Base-by-base conservation (phyloP, 495 filamentous ascomycete species). In the Stereocaulon alpinum region DNA sequence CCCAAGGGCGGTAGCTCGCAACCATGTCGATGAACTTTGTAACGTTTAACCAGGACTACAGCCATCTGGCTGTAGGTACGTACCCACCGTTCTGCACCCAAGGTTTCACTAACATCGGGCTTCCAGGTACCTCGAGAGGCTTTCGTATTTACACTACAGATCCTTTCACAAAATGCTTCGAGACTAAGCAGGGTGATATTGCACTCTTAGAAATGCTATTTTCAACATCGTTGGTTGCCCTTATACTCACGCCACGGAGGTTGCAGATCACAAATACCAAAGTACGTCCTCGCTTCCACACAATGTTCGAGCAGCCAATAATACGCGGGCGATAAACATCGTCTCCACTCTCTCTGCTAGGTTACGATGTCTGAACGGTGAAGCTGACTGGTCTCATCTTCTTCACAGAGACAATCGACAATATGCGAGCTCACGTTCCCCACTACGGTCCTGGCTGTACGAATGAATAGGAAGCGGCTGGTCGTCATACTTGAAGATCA, bases 351-450 rank as follows among this genome's bases (percentile, higher is more conserved):
- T 47, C 47, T 22, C 40, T 53, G 12, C 30, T 54, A 32, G 61
- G 40, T 55, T 37, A 12, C 2, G 34, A 10, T 51, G 44, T 29
- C n/a, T n/a, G 4, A 15, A 12, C 24, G 22, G 44, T n/a, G 17
- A 41, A 22, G 48, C 60, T 62, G 40, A 62, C 47, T 20, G 3
- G 9, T n/a, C 20, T 45, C 42, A 40, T 40, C 15, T 59, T 32
- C 47, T 22, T 62, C 37, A 66, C 68, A 94, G 89, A 82, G 92
- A 55, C 86, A 88, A 67, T 95, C 93, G 41, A 91, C 92, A 63
- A 97, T 98, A 72, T 97, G 94, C 83, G 93, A 98, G 71, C 86
- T 98, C 65, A 98, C 91, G 18, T 98, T 96, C 68, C 93, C 92
- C 1, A 92, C 91, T 24, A 89, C 89, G 10, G 88, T 98, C 15